A percentile compares a stretch with the other conserved stretches of the same genome.
These are phyloP conservation scores for Lepiota venenata DNA, from an alignment of 768 basidiomycete genomes.

Conservation along the genomic window DNA sequence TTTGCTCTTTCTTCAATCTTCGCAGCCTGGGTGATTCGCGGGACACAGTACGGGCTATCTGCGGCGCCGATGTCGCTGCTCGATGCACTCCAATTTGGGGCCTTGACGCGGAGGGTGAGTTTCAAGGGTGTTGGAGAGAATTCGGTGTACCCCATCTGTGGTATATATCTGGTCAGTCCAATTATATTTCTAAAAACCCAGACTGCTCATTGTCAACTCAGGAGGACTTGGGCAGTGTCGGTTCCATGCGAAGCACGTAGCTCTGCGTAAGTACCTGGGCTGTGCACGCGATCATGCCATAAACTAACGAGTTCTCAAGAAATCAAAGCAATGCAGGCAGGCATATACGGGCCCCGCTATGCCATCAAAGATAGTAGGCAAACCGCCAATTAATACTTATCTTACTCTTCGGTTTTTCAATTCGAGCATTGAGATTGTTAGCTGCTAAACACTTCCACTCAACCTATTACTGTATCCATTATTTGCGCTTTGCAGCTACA, in stretches of 20 bases:
- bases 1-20: background rate
- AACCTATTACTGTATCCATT: too few species aligned
- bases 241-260: slow-evolving; percentile 65
- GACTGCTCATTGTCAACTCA: slow-evolving; percentile 10
- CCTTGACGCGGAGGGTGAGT: slow-evolving; percentile 60
- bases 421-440: too few species aligned
- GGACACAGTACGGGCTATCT: slow-evolving; percentile 33
- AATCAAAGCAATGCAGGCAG: slow-evolving; percentile 63
- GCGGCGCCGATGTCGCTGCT: slow-evolving; percentile 41
- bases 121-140: slow-evolving; percentile 46
- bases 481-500: too few species aligned
- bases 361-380: too few species aligned
- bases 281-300: background rate
- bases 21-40: slow-evolving; percentile 43
- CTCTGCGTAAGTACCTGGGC: slow-evolving; percentile 49
- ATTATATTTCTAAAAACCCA: background rate
- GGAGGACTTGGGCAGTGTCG: slow-evolving; percentile 57
- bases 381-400: too few species aligned
- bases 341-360: slow-evolving; percentile 19
- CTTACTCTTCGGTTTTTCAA: too few species aligned
- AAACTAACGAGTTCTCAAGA: slow-evolving; percentile 33
- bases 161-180: slow-evolving; percentile 49
- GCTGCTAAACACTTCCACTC: too few species aligned
- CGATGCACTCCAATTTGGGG: slow-evolving; percentile 56
- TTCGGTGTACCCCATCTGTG: slow-evolving; percentile 53